Base-by-base conservation (phyloP, 345 rosid genomes). In the Corchorus capsularis region DNA sequence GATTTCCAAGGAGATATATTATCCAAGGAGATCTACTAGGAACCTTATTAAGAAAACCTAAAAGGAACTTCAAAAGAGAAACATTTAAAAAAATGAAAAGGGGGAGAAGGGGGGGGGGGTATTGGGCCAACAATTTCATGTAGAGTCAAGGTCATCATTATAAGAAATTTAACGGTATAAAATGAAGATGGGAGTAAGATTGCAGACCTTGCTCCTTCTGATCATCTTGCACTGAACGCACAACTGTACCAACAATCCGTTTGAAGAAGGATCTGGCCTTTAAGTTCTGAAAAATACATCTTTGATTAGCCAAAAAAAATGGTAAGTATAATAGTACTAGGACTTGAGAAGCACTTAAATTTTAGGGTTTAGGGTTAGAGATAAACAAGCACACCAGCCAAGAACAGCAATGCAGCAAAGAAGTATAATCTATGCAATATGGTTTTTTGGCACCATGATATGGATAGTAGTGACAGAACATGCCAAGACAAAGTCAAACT, bases 171-270 rank as follows among this genome's bases (percentile, higher is more conserved):
- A 49, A 73, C 54, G 41, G n/a, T 8, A 50, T 20, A 67, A 34
- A 15, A 39, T 60, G 53, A 69, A 71, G 64, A 69, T 66, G 43
- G 35, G 41, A 16, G 20, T 68, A 79, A 43, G 32, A 65, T 72
- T 6, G 74, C 78, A 72, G 37, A 95, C 99, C 98, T 93, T 93
- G 96, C 90, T 96, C 98, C 83, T 91, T 94, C 82, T 92, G 93
- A 82, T 94, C 97, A 79, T 94, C 98, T 76, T 94, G 93, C 74
- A 91, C 93, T 6, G 97, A 89, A 56, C 97, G 90, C 45, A 94
- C 97, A 72, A 94, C 93, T 3, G 93, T 92, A 79, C 95, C 92
- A 79, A 92, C 95, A 75, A 94, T 88, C 79, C 97, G 86, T 82
- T 86, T 89, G 63, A 92, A 90, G 81, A 94, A 86, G 59, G 97